These are phyloP conservation scores for Larix kaempferi DNA, from an alignment of 75 land plant species.

Conservation along the genomic window DNA sequence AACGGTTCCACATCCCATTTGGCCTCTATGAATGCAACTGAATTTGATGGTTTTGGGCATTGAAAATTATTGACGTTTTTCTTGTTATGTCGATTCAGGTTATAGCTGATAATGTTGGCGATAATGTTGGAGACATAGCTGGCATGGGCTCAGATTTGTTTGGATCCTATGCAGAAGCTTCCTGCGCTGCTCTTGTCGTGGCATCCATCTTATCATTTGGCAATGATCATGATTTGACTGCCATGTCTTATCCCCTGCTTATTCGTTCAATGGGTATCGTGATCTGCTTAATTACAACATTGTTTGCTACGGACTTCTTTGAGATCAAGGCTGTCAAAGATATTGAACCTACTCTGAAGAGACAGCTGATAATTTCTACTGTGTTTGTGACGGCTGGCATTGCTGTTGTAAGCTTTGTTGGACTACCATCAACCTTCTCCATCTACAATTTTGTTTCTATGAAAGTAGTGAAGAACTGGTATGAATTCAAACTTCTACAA, in stretches of 20 bases:
- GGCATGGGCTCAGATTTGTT: conserved; percentile 69
- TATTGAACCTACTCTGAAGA: conserved; percentile 44
- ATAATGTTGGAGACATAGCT: conserved; percentile 67
- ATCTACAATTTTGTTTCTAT: conserved; percentile 41
- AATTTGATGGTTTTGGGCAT: no score
- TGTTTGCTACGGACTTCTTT: conserved; percentile 57
- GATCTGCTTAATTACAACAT: conserved; percentile 45
- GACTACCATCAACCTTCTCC: conserved; percentile 32
- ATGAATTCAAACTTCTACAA: neutral
- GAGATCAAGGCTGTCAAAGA: conserved; percentile 43
- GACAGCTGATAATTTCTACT: conserved; percentile 49
- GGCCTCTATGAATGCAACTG: no score
- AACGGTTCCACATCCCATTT: no score
- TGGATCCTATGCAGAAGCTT: conserved; percentile 56
- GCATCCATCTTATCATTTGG: conserved; percentile 62
- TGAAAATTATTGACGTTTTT: no score
- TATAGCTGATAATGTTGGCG: conserved; percentile 69
- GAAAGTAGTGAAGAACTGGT: conserved; percentile 43
- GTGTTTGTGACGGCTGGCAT: conserved; percentile 46
- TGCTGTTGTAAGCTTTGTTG: conserved; percentile 26
- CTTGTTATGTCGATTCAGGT: conserved; percentile 19
- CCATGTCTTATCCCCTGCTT: conserved; percentile 51
- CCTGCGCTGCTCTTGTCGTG: conserved; percentile 64
- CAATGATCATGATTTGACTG: conserved; percentile 34
- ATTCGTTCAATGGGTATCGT: conserved; percentile 61